Evolutionary conservation across 352 stramenopile genomes (phyloP), one percentile per base, ranked within the genome.

Genomic region (Albugo candida): DNA sequence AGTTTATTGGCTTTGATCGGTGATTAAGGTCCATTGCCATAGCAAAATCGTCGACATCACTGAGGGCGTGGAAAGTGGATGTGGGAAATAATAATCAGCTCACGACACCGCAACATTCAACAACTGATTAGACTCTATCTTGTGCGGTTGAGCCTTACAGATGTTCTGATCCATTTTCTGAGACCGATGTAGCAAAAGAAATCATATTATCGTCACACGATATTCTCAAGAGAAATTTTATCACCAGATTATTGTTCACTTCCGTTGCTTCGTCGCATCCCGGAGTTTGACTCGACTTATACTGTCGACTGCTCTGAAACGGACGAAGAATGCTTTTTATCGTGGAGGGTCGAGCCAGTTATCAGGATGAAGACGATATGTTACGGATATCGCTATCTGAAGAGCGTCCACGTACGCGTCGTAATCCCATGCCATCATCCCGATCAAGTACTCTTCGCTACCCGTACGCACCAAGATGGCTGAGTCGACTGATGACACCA

Each of bases 1-100:
- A 11, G 2, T 81, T 81, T 44, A 65, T 76, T 35, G 65, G 65
- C 12, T 59, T 70, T 21, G 61, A 51, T 31, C 45, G 64, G 17
- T 60, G 67, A 20, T 40, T 62, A 5, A 58, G 52, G 14, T 19
- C 54, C 8, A 62, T 52, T 12, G 31, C 55, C 19, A 58, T 52
- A 14, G 47, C 44, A 36, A 47, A 44, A n/a, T 56, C 45, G 0
- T 50, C 55, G 12, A 18, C 60, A 6, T 40, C 45, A n/a, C 36
- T 60, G 37, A 53, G 42, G 1, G 41, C 42, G 12, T 65, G 51
- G 55, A 58, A 59, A 38, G 36, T 47, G 4, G 46, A 62, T 20
- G 45, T 56, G 18, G 38, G 52, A 10, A 19, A 39, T 17, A 41
- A 12, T 36, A 20, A 20, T 16, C 34, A 21, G 2, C 8, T 8